Conservation (phyloP, 305 asterid genomes). For the Solanum hybrid region DNA sequence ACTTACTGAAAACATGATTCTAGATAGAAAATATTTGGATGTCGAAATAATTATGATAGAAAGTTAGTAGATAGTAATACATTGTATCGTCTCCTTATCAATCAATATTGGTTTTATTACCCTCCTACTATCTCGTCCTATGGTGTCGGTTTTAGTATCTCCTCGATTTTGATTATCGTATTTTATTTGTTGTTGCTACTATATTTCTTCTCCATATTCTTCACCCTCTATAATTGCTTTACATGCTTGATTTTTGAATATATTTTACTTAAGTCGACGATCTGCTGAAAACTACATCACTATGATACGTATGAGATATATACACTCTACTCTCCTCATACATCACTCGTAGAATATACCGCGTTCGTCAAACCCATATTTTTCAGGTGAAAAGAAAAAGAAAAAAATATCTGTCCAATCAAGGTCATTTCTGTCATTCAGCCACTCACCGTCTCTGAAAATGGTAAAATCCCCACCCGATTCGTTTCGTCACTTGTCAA, state of each 20-base stretch:
- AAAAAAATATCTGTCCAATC: background rate
- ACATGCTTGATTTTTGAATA: background rate
- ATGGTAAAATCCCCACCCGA: slow-evolving; percentile 14
- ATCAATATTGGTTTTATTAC: background rate
- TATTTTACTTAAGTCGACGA: background rate
- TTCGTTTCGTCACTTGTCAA: slow-evolving; percentile 15
- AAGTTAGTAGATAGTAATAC: background rate
- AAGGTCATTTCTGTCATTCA: slow-evolving; percentile 19
- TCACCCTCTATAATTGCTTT: background rate
- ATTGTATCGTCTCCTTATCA: background rate
- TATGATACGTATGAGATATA: background rate
- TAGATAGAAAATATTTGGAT: background rate
- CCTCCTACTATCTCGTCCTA: background rate
- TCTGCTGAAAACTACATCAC: background rate
- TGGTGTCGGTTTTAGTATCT: background rate
- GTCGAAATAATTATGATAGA: background rate
- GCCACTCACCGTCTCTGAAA: background rate
- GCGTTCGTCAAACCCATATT: background rate
- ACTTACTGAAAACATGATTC: background rate
- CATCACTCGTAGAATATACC: background rate
- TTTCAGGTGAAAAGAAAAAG: background rate
- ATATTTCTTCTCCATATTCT: background rate
- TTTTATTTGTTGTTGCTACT: background rate
- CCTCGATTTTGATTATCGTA: background rate
- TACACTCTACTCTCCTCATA: background rate